Evolutionary conservation across 2,329 filamentous ascomycete species (phyloP).

Genomic region (Blastomyces silverae): DNA sequence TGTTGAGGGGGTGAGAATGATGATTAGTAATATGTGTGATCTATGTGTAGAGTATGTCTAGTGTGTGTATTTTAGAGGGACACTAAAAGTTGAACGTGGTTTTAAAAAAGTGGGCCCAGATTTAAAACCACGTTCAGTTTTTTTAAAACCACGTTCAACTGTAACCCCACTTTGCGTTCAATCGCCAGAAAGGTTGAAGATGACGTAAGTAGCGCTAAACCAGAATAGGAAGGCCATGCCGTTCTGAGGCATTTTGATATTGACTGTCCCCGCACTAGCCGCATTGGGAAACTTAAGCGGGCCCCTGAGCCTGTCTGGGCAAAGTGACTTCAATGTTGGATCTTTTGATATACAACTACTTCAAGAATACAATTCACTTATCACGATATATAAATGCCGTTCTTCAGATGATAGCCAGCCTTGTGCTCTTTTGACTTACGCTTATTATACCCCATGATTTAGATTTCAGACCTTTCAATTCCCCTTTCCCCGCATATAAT

Average conservation of each 20-base stretch:
- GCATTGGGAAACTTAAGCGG: slow-evolving; percentile 36
- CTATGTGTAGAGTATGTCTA: too few species aligned
- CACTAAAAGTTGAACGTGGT: too few species aligned
- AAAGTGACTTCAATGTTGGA: background rate
- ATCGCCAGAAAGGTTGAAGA: background rate
- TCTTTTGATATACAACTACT: background rate
- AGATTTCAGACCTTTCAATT: slow-evolving; percentile 6
- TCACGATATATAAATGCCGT: background rate
- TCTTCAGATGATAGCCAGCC: background rate
- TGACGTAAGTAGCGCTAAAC: slow-evolving; percentile 15
- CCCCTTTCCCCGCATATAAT: slow-evolving; percentile 6
- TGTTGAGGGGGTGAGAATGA: too few species aligned
- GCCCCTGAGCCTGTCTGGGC: slow-evolving; percentile 40
- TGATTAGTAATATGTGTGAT: too few species aligned
- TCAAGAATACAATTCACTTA: background rate
- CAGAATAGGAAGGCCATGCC: slow-evolving; percentile 18
- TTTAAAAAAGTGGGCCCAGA: too few species aligned
- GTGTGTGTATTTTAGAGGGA: too few species aligned
- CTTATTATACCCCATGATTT: slow-evolving; percentile 1
- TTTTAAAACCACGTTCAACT: too few species aligned
- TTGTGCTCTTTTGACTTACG: background rate
- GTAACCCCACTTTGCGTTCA: background rate
- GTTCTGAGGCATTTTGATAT: slow-evolving; percentile 35
- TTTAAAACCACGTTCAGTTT: too few species aligned
- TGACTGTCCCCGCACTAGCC: slow-evolving; percentile 40